These are phyloP conservation scores for Sporisorium sorghi DNA, from an alignment of 1,284 basidiomycete genomes.

Conservation along the genomic window DNA sequence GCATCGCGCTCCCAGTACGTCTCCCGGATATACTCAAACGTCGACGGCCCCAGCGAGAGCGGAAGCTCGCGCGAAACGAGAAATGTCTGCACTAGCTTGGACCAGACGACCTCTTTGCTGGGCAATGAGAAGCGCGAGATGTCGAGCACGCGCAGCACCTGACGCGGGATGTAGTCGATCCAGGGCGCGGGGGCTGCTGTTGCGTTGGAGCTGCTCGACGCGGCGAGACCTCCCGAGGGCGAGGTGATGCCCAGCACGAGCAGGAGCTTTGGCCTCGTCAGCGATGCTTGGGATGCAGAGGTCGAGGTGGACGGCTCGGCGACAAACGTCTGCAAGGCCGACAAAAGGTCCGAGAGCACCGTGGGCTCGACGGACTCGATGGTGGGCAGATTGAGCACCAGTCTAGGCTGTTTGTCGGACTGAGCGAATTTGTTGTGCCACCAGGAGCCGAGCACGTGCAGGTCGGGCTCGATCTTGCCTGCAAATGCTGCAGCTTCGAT, in stretches of 20 bases:
- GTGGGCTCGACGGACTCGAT: conserved; percentile 48
- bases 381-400: conserved; percentile 40
- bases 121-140: conserved; percentile 47
- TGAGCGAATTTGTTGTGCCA: conserved; percentile 29
- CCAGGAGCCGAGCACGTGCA: conserved; percentile 34
- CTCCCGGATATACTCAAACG: conserved; percentile 53
- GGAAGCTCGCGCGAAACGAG: conserved; percentile 34
- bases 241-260: conserved; percentile 51
- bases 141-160: conserved; percentile 46
- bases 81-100: conserved; percentile 44
- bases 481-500: conserved; percentile 36
- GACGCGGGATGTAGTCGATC: conserved; percentile 50
- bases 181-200: conserved; percentile 44
- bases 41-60: conserved; percentile 49
- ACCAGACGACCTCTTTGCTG: conserved; percentile 55
- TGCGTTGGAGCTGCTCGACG: conserved; percentile 20
- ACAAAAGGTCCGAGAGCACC: conserved; percentile 46
- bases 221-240: conserved; percentile 35
- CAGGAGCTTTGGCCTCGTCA: conserved; percentile 23
- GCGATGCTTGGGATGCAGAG: neutral
- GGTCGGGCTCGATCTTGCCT: conserved; percentile 43
- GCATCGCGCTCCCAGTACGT: conserved; percentile 58
- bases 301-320: conserved; percentile 12
- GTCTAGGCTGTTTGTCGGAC: neutral
- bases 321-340: conserved; percentile 43